phyloP scores from a whole-genome alignment of 2,329 filamentous ascomycete genomes.

The Nectriaceae sp. region DNA sequence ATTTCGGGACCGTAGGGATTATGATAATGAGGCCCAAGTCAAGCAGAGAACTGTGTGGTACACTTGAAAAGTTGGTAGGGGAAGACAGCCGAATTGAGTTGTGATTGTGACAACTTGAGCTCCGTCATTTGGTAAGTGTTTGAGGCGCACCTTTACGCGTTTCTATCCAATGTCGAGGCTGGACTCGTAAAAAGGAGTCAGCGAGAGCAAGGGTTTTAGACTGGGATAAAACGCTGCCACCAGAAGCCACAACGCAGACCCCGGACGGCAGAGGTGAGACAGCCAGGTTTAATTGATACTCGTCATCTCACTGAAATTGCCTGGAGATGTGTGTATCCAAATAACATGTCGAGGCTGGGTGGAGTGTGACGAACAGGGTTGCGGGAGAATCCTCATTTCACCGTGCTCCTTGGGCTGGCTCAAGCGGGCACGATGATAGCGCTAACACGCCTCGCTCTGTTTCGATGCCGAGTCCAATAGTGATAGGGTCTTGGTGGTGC shows the following conservation, averaged over 20 bases:
- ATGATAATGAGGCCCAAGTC: no score
- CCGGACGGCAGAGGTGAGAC: constrained; percentile 10
- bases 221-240: no score
- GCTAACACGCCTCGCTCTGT: background rate
- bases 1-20: no score
- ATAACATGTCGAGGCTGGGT: constrained; percentile 11
- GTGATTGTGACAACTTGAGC: no score
- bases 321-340: constrained; percentile 7
- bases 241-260: constrained; percentile 17
- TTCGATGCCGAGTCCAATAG: background rate
- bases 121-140: no score
- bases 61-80: no score
- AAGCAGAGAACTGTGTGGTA: no score
- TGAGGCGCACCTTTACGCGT: no score
- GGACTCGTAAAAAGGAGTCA: no score
- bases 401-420: constrained; percentile 10
- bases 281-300: constrained; percentile 19
- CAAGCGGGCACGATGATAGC: constrained; percentile 1
- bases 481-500: background rate
- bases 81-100: no score
- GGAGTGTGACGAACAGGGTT: constrained; percentile 8
- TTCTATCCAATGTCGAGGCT: no score
- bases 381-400: constrained; percentile 29
- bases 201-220: no score
- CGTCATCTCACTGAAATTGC: constrained; percentile 1